phyloP scores from a whole-genome alignment of 257 asterid species.

The Lycium ferocissimum region DNA sequence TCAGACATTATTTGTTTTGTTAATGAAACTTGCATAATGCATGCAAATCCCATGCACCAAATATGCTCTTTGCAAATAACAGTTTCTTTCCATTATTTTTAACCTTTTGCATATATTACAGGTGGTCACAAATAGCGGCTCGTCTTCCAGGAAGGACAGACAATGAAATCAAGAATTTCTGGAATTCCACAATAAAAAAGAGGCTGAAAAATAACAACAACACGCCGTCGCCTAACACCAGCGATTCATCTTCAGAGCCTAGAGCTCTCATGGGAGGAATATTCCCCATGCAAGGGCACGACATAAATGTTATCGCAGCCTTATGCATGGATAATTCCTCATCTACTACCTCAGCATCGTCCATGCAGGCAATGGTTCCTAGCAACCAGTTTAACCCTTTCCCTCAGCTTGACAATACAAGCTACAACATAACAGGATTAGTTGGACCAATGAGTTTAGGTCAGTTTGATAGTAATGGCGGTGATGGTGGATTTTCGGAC shows the following conservation, averaged over 20 bases:
- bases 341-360: slow-evolving; percentile 58
- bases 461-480: slow-evolving; percentile 27
- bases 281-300: slow-evolving; percentile 76
- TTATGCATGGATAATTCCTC: slow-evolving; percentile 60
- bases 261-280: slow-evolving; percentile 40
- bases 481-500: slow-evolving; percentile 41
- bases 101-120: slow-evolving; percentile 34
- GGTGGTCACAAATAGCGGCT: slow-evolving; percentile 98
- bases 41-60: background rate
- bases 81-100: background rate
- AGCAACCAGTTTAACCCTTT: slow-evolving; percentile 61
- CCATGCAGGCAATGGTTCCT: slow-evolving; percentile 48
- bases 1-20: background rate
- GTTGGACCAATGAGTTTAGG: slow-evolving; percentile 31
- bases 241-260: slow-evolving; percentile 56
- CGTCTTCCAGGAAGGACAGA: slow-evolving; percentile 93
- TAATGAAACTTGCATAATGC: background rate
- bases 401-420: slow-evolving; percentile 33
- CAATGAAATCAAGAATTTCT: slow-evolving; percentile 88
- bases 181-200: slow-evolving; percentile 91
- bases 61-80: background rate
- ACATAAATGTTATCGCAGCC: slow-evolving; percentile 36
- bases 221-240: slow-evolving; percentile 56
- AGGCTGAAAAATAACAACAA: slow-evolving; percentile 58
- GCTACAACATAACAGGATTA: background rate